These are phyloP conservation scores for Vitis riparia DNA, from an alignment of 164 flowering plant species.

Conservation along the genomic window DNA sequence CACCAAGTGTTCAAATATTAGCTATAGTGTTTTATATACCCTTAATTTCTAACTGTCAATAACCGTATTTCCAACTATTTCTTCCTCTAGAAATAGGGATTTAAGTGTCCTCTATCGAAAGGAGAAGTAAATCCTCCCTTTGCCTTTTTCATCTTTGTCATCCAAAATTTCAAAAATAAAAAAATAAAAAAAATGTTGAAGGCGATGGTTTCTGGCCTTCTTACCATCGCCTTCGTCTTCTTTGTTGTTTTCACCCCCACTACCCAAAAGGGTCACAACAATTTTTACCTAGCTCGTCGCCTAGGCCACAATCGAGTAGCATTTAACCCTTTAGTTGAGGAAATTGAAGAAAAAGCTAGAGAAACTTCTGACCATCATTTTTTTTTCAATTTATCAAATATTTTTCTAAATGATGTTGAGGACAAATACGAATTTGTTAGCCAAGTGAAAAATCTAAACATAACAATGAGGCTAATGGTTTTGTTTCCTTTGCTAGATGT, in stretches of 20 bases:
- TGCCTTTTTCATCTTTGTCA: too few relatives aligned
- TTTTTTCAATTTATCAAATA: not conserved
- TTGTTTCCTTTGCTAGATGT: constrained; percentile 62
- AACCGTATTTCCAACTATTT: constrained; percentile 27
- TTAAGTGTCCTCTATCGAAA: not conserved
- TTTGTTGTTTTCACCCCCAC: constrained; percentile 27
- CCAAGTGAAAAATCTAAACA: constrained; percentile 42
- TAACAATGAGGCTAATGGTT: constrained; percentile 38
- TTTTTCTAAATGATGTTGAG: constrained; percentile 11
- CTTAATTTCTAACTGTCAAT: constrained; percentile 15
- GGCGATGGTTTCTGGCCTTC: constrained; percentile 53
- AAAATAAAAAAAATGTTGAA: constrained; percentile 25
- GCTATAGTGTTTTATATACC: not conserved
- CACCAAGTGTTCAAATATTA: too few relatives aligned
- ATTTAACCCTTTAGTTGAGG: constrained; percentile 49
- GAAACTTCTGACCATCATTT: not conserved
- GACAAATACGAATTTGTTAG: constrained; percentile 29
- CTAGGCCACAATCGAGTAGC: constrained; percentile 21
- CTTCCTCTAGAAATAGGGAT: not conserved
- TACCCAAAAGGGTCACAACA: not conserved
- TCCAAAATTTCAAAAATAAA: too few relatives aligned
- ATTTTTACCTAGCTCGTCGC: constrained; percentile 30
- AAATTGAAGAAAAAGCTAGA: constrained; percentile 21
- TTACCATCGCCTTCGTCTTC: constrained; percentile 53
- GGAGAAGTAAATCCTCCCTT: not conserved